Base-by-base conservation (phyloP, 1,284 basidiomycete species). In the Moesziomyces globuligerus region DNA sequence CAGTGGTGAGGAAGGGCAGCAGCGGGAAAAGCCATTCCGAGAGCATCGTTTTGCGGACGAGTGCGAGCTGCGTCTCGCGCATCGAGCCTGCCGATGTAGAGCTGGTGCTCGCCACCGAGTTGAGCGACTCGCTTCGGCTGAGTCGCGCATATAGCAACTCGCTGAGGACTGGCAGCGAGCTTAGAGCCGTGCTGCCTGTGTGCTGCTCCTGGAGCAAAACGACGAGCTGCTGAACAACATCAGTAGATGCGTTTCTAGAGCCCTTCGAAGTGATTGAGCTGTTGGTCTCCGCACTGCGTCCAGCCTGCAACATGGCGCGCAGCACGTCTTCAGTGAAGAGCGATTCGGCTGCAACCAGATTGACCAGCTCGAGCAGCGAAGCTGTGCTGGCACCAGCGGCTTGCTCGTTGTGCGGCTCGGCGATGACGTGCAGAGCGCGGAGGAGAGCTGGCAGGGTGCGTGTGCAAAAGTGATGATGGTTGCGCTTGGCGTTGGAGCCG, bases 401-500 rank as follows among this genome's bases (percentile, higher is more conserved):
- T 15, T 28, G 15, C 1, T 15, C 21, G 11, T 59, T 13, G 41
- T 7, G 21, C 24, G 7, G 38, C 17, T 28, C 6, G 17, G 13
- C 2, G 28, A 24, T 13, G 17, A 65, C 44, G 10, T 42, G 36
- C 1, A 69, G 48, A 17, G 68, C 51, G 5, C 41, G 34, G 13
- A 64, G 8, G 17, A 56, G 69, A 10, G 72, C 44, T 1, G 52
- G 43, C 1, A 77, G 32, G 9, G 58, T 50, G 21, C 36, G 50
- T 23, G 10, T 44, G 34, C 65, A 43, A 48, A 77, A 75, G 37
- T 65, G 60, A 28, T 72, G 72, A 39, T 64, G 54, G 18, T 72
- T 75, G 29, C 75, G 69, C 43, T 74, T 75, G 34, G 65, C 68
- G 18, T 78, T 78, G 1, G 56, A 44, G 17, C 75, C 75, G 18